A percentile compares a stretch with the other conserved stretches of the same genome.
Evolutionary conservation across 2,329 filamentous ascomycete species (phyloP).

Genomic region (Rugonectria rugulosa): DNA sequence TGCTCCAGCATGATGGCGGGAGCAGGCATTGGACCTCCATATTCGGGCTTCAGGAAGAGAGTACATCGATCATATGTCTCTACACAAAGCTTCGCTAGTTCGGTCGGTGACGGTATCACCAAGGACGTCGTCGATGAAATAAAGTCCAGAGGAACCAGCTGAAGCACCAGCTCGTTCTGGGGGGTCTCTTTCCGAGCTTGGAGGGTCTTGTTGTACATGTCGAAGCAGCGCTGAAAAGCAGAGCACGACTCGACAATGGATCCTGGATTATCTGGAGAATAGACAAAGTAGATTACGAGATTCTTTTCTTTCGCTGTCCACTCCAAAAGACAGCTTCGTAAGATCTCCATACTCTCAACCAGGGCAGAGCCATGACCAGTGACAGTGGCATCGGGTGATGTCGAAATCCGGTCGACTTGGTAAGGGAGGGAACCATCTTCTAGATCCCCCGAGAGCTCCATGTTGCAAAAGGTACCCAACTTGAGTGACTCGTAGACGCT

Average conservation of each 20-base stretch:
- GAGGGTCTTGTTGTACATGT: constrained; percentile 58
- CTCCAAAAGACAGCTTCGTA: constrained; percentile 56
- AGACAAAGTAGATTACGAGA: constrained; percentile 79
- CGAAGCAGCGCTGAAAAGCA: constrained; percentile 76
- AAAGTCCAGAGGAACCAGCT: constrained; percentile 75
- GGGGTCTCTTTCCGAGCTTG: constrained; percentile 52
- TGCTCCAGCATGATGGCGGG: constrained; percentile 78
- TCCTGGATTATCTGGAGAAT: constrained; percentile 68
- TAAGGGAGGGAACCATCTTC: constrained; percentile 58
- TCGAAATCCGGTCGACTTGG: constrained; percentile 55
- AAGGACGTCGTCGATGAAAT: constrained; percentile 70
- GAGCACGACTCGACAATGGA: constrained; percentile 75
- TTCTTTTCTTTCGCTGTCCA: constrained; percentile 59
- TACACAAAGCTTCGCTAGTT: constrained; percentile 70
- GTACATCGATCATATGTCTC: constrained; percentile 82
- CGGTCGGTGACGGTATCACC: constrained; percentile 66
- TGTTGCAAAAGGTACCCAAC: constrained; percentile 69
- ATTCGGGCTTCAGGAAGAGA: constrained; percentile 45
- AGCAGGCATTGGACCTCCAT: constrained; percentile 64
- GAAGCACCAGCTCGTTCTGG: constrained; percentile 75
- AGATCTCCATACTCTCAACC: constrained; percentile 56
- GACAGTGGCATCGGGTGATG: constrained; percentile 50
- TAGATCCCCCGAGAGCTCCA: constrained; percentile 50
- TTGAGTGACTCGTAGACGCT: constrained; percentile 78
- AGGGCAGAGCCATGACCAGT: constrained; percentile 55